Evolutionary conservation across 495 filamentous ascomycete species (phyloP).

Genomic region (Neurospora cerealis): DNA sequence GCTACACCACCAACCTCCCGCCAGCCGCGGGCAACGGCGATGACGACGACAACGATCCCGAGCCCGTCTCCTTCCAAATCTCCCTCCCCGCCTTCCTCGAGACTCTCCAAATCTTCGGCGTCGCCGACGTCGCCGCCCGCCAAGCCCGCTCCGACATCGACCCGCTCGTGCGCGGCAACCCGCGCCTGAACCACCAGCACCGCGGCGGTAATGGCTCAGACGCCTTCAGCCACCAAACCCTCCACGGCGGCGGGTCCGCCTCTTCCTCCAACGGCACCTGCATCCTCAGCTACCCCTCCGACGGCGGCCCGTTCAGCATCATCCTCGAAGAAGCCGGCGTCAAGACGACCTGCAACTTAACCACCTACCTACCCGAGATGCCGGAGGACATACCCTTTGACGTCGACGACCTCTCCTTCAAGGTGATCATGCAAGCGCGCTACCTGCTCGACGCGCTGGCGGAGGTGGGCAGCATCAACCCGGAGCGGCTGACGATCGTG

Average conservation of each 20-base stretch:
- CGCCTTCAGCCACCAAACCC: conserved; percentile 63
- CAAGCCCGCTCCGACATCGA: conserved; percentile 41
- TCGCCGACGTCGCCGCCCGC: conserved; percentile 51
- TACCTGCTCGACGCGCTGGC: conserved; percentile 77
- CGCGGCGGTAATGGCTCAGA: conserved; percentile 17
- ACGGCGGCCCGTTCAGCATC: conserved; percentile 68
- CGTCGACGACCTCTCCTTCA: conserved; percentile 68
- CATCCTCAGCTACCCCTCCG: conserved; percentile 59
- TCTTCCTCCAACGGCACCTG: conserved; percentile 48
- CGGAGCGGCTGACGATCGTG: conserved; percentile 48
- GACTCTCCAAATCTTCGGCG: conserved; percentile 86
- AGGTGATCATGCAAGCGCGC: conserved; percentile 84
- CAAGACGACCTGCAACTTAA: conserved; percentile 82
- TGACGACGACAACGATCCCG: conserved; percentile 24
- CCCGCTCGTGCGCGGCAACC: conserved; percentile 38
- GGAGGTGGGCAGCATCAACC: conserved; percentile 68
- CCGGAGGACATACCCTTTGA: conserved; percentile 74
- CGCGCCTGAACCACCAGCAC: conserved; percentile 17
- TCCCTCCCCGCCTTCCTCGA: conserved; percentile 82
- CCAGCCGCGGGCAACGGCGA: not conserved
- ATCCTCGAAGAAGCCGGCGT: conserved; percentile 77
- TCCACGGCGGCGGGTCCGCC: conserved; percentile 49
- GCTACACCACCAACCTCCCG: conserved; percentile 50
- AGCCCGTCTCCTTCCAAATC: conserved; percentile 57
- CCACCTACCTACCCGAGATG: conserved; percentile 70